Base-by-base conservation (phyloP, 768 basidiomycete genomes). In the Neoboletus subvelutipes region DNA sequence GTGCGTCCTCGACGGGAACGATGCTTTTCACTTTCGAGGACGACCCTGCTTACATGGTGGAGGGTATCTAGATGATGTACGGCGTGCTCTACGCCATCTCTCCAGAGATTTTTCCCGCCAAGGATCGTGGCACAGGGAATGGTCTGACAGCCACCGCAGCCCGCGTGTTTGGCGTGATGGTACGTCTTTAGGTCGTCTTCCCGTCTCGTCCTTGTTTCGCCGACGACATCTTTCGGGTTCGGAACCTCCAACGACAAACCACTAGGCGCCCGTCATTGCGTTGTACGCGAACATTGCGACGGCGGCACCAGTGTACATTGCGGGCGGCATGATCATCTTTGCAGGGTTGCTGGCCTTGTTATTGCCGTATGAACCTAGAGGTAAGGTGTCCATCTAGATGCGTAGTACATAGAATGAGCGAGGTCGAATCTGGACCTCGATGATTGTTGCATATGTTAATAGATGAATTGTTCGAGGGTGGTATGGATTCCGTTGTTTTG, bases 71-170 rank as follows among this genome's bases (percentile, higher is more conserved):
- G 77, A 81, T 87, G 59, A 90, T 89, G 87, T 90, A 86, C 50
- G 86, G 88, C 7, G 87, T 90, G 2, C 63, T 90, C 42, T 89
- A 88, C 63, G 85, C 87, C 18, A 70, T 87, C 48, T 83, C 87
- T 1, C 82, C 87, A 0, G 87, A 90, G 68, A 75, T 87, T 5
- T 88, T 88, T 67, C 84, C 86, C 12, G 84, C 84, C 33, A 86
- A 86, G 65, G 82, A 88, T 68, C 77, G 88, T 36, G 88, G 88
- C 0, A 90, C 88, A 0, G 88, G 88, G 2, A 87, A 86, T 57
- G 85, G 83, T 5, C 72, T 90, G 46, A 80, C 80, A 1, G 78
- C 84, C 8, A 83, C 83, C 1, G 81, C 84, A 0, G 77, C 78
- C 45, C 78, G 88, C 15, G 74, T 88, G 17, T 90, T 88, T 67